Conservation (phyloP, 139 green algal genomes). For the Asterochloris erici region DNA sequence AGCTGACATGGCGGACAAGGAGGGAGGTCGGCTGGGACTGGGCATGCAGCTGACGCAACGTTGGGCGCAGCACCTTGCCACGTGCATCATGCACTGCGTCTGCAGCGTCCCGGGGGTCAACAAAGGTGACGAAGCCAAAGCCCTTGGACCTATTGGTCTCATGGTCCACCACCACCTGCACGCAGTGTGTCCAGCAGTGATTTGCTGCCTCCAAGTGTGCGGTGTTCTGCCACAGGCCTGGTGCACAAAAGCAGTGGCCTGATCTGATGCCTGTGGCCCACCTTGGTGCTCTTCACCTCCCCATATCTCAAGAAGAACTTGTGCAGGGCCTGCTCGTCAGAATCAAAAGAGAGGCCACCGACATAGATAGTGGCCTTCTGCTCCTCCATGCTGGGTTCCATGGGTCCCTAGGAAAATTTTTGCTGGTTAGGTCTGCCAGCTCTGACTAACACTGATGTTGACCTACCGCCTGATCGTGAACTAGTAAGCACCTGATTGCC, state of each 20-base stretch:
- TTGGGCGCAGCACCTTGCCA: constrained; percentile 19
- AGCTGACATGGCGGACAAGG: neutral
- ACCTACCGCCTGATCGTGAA: too few species aligned
- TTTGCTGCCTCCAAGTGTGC: neutral
- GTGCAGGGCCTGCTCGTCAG: constrained; percentile 12
- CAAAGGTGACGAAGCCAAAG: constrained; percentile 45
- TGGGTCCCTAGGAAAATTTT: too few species aligned
- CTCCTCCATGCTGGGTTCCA: neutral
- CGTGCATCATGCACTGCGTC: constrained; percentile 32
- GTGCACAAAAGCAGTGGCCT: too few species aligned
- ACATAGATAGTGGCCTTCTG: constrained; percentile 23
- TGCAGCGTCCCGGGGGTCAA: constrained; percentile 30
- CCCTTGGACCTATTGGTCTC: constrained; percentile 34
- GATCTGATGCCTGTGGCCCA: neutral
- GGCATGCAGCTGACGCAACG: neutral
- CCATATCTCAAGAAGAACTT: constrained; percentile 27
- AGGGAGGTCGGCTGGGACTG: neutral
- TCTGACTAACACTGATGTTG: too few species aligned
- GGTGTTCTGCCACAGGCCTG: neutral
- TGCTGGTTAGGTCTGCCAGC: too few species aligned
- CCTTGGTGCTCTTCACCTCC: constrained; percentile 16
- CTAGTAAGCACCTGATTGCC: too few species aligned
- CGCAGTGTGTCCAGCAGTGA: neutral
- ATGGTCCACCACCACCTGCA: constrained; percentile 37
- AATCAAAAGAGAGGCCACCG: constrained; percentile 15